Percentiles rank a stretch among this genome's conserved stretches.
Evolutionary conservation across 352 stramenopile genomes (phyloP).

Genomic region (Phytopythium helicoides): DNA sequence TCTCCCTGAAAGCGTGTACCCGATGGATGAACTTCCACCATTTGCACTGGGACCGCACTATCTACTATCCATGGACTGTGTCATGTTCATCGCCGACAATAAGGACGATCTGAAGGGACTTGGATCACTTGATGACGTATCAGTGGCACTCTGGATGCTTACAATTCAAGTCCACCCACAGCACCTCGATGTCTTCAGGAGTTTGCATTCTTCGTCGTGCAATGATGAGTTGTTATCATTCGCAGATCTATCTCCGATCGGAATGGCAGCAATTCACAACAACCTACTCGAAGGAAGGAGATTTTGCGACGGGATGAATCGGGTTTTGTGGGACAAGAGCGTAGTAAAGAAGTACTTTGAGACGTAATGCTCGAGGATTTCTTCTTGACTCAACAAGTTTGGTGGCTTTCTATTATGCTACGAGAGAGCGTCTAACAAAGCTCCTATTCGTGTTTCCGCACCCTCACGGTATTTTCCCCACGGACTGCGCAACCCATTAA

Average conservation of each 20-base stretch:
- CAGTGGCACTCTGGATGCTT: constrained; percentile 54
- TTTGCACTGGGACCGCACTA: constrained; percentile 50
- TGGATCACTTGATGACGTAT: constrained; percentile 60
- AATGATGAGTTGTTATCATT: constrained; percentile 19
- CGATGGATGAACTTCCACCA: constrained; percentile 26
- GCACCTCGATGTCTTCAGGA: constrained; percentile 20
- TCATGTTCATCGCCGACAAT: constrained; percentile 44
- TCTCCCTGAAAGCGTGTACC: constrained; percentile 29
- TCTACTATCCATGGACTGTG: constrained; percentile 41
- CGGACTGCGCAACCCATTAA: constrained; percentile 2
- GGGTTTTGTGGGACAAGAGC: constrained; percentile 13
- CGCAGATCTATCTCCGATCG: constrained; percentile 25
- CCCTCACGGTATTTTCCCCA: constrained; percentile 17
- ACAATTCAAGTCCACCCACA: constrained; percentile 39
- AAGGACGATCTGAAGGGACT: constrained; percentile 24
- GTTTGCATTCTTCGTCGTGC: constrained; percentile 10
- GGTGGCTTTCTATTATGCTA: constrained; percentile 1
- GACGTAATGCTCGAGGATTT: background rate
- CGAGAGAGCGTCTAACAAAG: constrained; percentile 35
- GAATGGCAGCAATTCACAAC: constrained; percentile 23
- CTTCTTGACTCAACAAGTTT: background rate
- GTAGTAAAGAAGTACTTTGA: background rate
- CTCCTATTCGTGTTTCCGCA: constrained; percentile 33
- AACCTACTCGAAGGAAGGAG: constrained; percentile 10
- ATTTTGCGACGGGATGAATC: constrained; percentile 21